A percentile compares a stretch with the other conserved stretches of the same genome.
These are phyloP conservation scores for Pharus latifolius DNA, from an alignment of 176 grass and related monocot species.

Conservation along the genomic window DNA sequence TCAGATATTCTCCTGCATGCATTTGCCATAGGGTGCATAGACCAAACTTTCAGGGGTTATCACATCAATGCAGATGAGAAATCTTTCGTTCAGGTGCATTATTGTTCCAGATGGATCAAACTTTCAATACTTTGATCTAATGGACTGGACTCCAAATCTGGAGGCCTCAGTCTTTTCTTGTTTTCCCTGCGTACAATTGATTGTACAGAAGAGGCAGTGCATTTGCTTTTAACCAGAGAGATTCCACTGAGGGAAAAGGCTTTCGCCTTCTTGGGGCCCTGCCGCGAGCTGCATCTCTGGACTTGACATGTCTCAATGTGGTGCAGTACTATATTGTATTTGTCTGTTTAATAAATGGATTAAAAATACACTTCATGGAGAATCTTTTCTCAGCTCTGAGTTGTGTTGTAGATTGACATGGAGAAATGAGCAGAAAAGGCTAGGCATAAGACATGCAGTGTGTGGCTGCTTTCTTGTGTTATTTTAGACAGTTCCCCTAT, in stretches of 20 bases:
- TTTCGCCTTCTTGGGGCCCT: background rate
- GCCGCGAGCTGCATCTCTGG: background rate
- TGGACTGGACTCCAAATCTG: conserved; percentile 18
- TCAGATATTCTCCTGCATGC: conserved; percentile 62
- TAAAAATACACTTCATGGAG: conserved; percentile 3
- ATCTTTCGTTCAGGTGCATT: conserved; percentile 1
- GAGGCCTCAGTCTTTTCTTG: conserved; percentile 29
- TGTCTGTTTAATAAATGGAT: too few species aligned
- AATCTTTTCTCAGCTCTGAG: conserved; percentile 19
- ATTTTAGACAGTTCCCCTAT: background rate
- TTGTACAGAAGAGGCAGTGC: background rate
- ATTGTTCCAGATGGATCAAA: conserved; percentile 7
- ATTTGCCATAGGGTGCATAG: conserved; percentile 3
- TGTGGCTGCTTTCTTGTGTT: background rate
- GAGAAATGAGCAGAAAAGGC: conserved; percentile 22
- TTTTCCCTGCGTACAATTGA: background rate
- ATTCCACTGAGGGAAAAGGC: background rate
- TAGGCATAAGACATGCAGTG: background rate
- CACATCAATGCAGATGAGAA: conserved; percentile 3
- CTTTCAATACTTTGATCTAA: background rate
- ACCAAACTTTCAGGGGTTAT: conserved; percentile 5
- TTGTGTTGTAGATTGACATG: background rate
- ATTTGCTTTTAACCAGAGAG: conserved; percentile 34
- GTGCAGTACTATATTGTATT: background rate
- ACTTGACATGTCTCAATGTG: background rate